A percentile compares a stretch with the other conserved stretches of the same genome.
These are phyloP conservation scores for Aspergillus nidulans DNA, from an alignment of 495 filamentous ascomycete species.

Conservation along the genomic window DNA sequence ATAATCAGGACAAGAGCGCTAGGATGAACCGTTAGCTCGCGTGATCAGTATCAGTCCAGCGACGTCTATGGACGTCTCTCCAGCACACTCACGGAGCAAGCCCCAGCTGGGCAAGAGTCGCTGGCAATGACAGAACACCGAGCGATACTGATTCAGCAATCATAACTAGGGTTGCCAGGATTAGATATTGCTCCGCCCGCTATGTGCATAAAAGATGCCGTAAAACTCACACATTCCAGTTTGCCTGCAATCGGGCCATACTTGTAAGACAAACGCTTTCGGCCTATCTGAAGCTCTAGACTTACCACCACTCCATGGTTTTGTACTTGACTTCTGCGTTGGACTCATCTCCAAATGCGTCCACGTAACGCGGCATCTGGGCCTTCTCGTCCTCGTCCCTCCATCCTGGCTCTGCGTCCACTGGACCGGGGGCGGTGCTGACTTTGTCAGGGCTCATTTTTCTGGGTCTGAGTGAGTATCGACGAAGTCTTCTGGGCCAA, in stretches of 20 bases:
- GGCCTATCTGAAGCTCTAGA: background rate
- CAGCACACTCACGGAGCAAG: slow-evolving; percentile 42
- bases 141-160: slow-evolving; percentile 70
- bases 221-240: slow-evolving; percentile 28
- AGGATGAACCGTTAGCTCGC: background rate
- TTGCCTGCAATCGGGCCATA: slow-evolving; percentile 25
- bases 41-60: too few species aligned
- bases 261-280: background rate
- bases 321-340: slow-evolving; percentile 44
- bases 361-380: slow-evolving; percentile 10
- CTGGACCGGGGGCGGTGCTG: background rate
- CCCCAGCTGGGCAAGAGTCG: slow-evolving; percentile 56
- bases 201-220: background rate
- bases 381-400: background rate
- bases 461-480: background rate
- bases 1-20: slow-evolving; percentile 59
- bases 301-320: slow-evolving; percentile 46
- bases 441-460: background rate
- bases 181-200: background rate
- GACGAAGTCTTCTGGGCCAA: background rate
- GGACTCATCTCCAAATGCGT: slow-evolving; percentile 43
- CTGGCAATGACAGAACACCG: slow-evolving; percentile 60
- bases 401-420: background rate
- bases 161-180: slow-evolving; percentile 35
- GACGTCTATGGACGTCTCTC: background rate